Evolutionary conservation across 2,329 filamentous ascomycete genomes (phyloP).

Genomic region (Colletotrichum filicis): DNA sequence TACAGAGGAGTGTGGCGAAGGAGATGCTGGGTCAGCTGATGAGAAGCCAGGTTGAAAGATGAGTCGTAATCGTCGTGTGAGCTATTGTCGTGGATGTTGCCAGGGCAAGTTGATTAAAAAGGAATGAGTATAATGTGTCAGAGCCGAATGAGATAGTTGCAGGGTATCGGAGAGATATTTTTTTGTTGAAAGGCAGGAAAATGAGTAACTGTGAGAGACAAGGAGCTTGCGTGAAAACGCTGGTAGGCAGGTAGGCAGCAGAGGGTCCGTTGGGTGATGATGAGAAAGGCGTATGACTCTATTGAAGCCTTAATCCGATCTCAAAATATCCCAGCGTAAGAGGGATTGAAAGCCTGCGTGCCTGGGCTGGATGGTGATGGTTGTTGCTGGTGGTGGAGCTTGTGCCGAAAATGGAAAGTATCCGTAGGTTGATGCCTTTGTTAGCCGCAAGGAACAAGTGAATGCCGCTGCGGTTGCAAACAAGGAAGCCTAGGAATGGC

Average conservation of each 20-base stretch:
- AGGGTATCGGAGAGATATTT: slow-evolving; percentile 22
- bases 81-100: slow-evolving; percentile 2
- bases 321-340: slow-evolving; percentile 15
- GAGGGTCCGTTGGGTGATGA: slow-evolving; percentile 7
- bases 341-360: slow-evolving; percentile 27
- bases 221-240: slow-evolving; percentile 5
- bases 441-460: slow-evolving; percentile 60
- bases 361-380: slow-evolving; percentile 11
- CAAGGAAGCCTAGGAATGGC: slow-evolving; percentile 37
- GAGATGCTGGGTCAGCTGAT: slow-evolving; percentile 26
- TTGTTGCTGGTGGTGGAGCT: slow-evolving; percentile 13
- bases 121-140: slow-evolving; percentile 30
- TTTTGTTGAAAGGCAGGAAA: slow-evolving; percentile 5
- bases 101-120: slow-evolving; percentile 22
- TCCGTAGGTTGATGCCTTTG: slow-evolving; percentile 21
- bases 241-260: slow-evolving; percentile 7
- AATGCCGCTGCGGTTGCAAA: slow-evolving; percentile 56
- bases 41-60: slow-evolving; percentile 16
- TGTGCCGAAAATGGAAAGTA: slow-evolving; percentile 12
- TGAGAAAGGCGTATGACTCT: slow-evolving; percentile 1
- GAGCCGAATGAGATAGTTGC: slow-evolving; percentile 9
- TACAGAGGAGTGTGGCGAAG: slow-evolving; percentile 29
- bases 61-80: slow-evolving; percentile 33
- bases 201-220: slow-evolving; percentile 22
- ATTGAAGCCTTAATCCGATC: background rate